Evolutionary conservation across 148 eudicot species (phyloP), one percentile per base, ranked within the genome.

Genomic region (Chenopodium suecicum): DNA sequence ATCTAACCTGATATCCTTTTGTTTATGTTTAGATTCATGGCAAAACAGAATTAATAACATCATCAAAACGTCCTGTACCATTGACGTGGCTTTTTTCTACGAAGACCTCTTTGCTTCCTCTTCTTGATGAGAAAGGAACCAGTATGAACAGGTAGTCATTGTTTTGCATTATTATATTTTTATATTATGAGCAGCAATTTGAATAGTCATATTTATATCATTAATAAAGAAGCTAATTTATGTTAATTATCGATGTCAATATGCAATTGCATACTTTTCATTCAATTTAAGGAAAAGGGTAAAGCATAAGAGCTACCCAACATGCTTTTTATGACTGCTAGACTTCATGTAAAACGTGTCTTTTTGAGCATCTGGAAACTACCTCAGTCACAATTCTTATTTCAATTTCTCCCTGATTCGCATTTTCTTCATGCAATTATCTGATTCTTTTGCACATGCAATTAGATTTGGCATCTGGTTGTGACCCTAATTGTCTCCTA

Each of bases 21-120:
- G 27, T 64, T 72, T 79, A 41, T 71, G 50, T 63, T 56, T 84
- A 96, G 99, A 96, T 96, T 88, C 99, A 96, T 81, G 95, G 97
- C 52, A 91, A 88, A 89, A 96, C 99, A 77, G 99, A 96, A 86
- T 84, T 94, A 90, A 95, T 96, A 68, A 91, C 95, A 76, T 88
- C 97, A 66, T 84, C 97, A 73, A 96, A 89, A 87, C 93, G 99
- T 62, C 99, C 99, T 63, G 99, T 96, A 83, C 99, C 99, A 29
- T 89, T 96, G 92, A 94, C 92, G 41, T 96, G 99, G 99, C 94
- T 92, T 87, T 94, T 96, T 87, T 94, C 97, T 47, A 90, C 97
- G 76, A 96, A 94, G 89, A 84, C 89, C 67, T 87, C 91, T 78
- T 83, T 96, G 83, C 82, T 86, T 76, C 97, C 95, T 80, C 99